Conservation (phyloP, 2,329 filamentous ascomycete genomes). For the Allantophomopsis lycopodina region DNA sequence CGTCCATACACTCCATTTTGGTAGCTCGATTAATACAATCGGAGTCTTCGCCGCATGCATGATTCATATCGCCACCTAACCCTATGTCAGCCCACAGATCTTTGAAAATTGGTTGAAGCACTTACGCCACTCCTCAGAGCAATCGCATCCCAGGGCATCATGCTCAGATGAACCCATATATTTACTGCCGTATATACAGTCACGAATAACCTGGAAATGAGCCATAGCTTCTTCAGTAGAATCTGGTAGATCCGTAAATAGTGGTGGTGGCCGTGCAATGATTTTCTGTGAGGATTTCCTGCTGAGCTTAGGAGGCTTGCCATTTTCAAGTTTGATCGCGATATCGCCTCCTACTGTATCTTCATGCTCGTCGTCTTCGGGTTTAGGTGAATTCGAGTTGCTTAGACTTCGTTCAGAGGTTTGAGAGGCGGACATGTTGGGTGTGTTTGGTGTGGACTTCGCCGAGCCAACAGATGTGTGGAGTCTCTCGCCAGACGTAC, state of each 20-base stretch:
- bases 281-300: conserved; percentile 64
- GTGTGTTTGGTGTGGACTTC: conserved; percentile 12
- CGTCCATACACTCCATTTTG: conserved; percentile 85
- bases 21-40: conserved; percentile 98
- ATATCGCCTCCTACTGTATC: conserved; percentile 46
- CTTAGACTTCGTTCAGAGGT: conserved; percentile 12
- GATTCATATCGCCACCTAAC: conserved; percentile 50
- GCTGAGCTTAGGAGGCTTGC: conserved; percentile 56
- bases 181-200: conserved; percentile 86
- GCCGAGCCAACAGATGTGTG: conserved; percentile 5
- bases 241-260: conserved; percentile 67
- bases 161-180: conserved; percentile 84
- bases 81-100: conserved; percentile 16
- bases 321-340: conserved; percentile 47
- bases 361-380: conserved; percentile 25
- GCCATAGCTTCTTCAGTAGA: conserved; percentile 62
- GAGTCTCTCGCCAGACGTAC: neutral
- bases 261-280: conserved; percentile 41
- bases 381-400: conserved; percentile 16
- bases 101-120: conserved; percentile 10
- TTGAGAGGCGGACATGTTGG: conserved; percentile 12
- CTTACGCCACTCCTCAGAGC: conserved; percentile 89
- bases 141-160: conserved; percentile 87
- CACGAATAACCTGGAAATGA: conserved; percentile 67
- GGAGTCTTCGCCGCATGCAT: conserved; percentile 88